A percentile compares a stretch with the other conserved stretches of the same genome.
Conservation (phyloP, 2,329 filamentous ascomycete genomes). For the Fusarium pseudograminearum region DNA sequence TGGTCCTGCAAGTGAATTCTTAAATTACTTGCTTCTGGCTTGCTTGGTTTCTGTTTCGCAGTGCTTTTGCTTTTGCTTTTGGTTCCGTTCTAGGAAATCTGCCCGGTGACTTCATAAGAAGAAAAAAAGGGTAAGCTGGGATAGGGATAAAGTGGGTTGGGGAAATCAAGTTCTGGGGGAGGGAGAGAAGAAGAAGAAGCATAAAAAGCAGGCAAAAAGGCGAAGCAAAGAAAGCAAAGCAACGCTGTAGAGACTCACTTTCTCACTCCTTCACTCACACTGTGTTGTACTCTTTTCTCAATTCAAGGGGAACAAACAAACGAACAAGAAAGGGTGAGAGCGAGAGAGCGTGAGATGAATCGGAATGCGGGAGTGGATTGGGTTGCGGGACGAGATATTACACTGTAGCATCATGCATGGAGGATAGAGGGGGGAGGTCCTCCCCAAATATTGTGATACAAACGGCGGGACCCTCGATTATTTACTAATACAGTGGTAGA, state of each 20-base stretch:
- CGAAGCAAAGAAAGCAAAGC: background rate
- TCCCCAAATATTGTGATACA: conserved; percentile 25
- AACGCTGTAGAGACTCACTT: background rate
- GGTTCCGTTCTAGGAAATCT: conserved; percentile 30
- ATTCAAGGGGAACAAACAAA: conserved; percentile 25
- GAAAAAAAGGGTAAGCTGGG: conserved; percentile 22
- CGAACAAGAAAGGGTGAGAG: conserved; percentile 14
- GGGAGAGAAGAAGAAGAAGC: conserved; percentile 22
- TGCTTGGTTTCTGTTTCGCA: conserved; percentile 29
- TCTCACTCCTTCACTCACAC: conserved; percentile 25
- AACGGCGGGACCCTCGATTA: conserved; percentile 11
- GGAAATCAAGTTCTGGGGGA: conserved; percentile 31
- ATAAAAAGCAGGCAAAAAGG: conserved; percentile 1
- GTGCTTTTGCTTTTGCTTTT: conserved; percentile 30
- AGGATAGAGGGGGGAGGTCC: conserved; percentile 14
- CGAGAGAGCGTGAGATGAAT: conserved; percentile 33
- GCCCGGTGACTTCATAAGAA: conserved; percentile 32
- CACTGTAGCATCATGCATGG: conserved; percentile 23
- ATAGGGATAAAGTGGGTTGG: conserved; percentile 34
- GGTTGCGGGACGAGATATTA: conserved; percentile 31
- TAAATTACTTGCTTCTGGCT: conserved; percentile 31
- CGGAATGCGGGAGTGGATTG: conserved; percentile 36
- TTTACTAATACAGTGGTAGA: background rate
- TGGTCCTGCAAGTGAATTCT: conserved; percentile 29
- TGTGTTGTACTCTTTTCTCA: conserved; percentile 22